These are phyloP conservation scores for Curvularia lunata DNA, from an alignment of 2,329 filamentous ascomycete genomes.

Conservation along the genomic window DNA sequence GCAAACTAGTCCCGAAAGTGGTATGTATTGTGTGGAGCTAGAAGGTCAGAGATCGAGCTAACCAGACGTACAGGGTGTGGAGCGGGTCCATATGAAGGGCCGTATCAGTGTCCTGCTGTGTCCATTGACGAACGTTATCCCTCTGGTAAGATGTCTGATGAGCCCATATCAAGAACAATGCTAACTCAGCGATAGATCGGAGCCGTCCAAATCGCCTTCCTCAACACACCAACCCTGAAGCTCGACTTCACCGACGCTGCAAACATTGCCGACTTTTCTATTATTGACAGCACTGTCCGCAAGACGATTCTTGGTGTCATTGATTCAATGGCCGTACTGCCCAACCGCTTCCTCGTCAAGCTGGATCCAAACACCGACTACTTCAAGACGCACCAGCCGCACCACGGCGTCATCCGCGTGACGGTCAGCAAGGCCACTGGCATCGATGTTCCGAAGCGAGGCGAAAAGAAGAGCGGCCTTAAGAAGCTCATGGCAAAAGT, in stretches of 20 bases:
- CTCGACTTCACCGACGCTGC: slow-evolving; percentile 58
- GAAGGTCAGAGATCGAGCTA: neutral
- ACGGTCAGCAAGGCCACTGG: slow-evolving; percentile 53
- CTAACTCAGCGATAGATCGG: slow-evolving; percentile 50
- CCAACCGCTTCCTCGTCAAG: slow-evolving; percentile 59
- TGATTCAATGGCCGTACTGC: slow-evolving; percentile 55
- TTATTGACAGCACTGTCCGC: slow-evolving; percentile 54
- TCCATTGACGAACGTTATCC: slow-evolving; percentile 56
- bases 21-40: slow-evolving; percentile 4
- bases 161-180: neutral
- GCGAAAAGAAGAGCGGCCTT: slow-evolving; percentile 42
- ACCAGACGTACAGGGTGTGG: slow-evolving; percentile 50
- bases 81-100: slow-evolving; percentile 54
- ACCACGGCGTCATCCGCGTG: slow-evolving; percentile 53
- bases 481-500: slow-evolving; percentile 53
- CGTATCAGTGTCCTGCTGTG: slow-evolving; percentile 54
- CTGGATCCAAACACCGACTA: slow-evolving; percentile 56
- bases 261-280: slow-evolving; percentile 52
- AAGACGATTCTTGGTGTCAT: slow-evolving; percentile 56
- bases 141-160: slow-evolving; percentile 53
- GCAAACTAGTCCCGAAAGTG: slow-evolving; percentile 55
- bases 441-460: slow-evolving; percentile 48
- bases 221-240: slow-evolving; percentile 56
- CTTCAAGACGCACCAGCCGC: slow-evolving; percentile 57
- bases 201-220: slow-evolving; percentile 57